Base-by-base conservation (phyloP, 2,329 filamentous ascomycete genomes). In the Didymosphaeria variabile region DNA sequence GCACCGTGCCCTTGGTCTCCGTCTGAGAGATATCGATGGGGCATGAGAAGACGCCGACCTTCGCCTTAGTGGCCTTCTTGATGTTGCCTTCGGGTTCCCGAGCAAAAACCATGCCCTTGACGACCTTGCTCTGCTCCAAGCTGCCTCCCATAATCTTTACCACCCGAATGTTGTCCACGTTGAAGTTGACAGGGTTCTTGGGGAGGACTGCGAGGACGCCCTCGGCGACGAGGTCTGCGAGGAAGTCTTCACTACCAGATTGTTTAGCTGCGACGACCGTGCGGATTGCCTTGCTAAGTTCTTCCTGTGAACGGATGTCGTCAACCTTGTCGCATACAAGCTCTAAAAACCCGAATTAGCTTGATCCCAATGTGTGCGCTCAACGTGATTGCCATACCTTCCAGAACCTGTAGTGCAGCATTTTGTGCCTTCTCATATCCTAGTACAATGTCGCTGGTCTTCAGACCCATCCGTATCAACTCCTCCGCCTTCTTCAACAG, bases 81-180 rank as follows among this genome's bases (percentile, higher is more conserved):
- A 97, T 84, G 17, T 67, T 81, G 52, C 94, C 94, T 76, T 97
- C 91, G n/a, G 95, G 95, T 81, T 97, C 92, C 77, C 96, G 91
- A 73, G 93, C 90, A 78, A 99, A 98, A 55, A 99, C 96, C 95
- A 99, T 99, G 68, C 95, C 95, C 85, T 92, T 96, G 62, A 99
- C 91, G 15, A 99, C 94, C 68, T 88, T 90, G 79, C 93, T 97
- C 83, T 99, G 94, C 74, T 96, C 92, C 76, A 99, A 84, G 78
- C 91, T 93, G 67, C 95, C 94, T 72, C 95, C 95, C 94, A 99
- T 98, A 75, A 99, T 99, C 87, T 99, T 99, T 72, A 99, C 96
- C 60, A 99, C 96, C 62, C 95, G 92, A 73, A 99, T 90, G 80
- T 99, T 99, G 85, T 99, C 95, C 67, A 99, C 93, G 81, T 97